A percentile compares a stretch with the other conserved stretches of the same genome.
Conservation (phyloP, 495 filamentous ascomycete genomes). For the Trichocladium antarcticum region DNA sequence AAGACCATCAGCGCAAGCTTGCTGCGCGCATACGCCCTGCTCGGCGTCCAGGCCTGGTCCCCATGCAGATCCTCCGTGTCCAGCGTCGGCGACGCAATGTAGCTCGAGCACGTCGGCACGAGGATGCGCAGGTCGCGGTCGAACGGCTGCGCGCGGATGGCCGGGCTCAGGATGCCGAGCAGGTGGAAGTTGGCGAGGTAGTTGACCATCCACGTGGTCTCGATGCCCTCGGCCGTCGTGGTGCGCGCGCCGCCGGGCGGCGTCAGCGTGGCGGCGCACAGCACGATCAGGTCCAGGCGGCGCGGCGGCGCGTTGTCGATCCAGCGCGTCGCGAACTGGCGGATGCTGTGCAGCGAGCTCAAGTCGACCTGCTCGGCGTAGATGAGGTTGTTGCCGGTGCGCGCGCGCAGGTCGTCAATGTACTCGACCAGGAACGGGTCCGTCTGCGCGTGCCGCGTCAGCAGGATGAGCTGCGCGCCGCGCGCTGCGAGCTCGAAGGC, state of each 20-base stretch:
- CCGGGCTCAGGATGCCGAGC: constrained; percentile 77
- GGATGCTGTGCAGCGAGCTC: constrained; percentile 71
- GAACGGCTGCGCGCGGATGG: constrained; percentile 76
- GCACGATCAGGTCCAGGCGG: constrained; percentile 83
- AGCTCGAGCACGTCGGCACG: constrained; percentile 74
- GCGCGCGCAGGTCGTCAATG: constrained; percentile 72
- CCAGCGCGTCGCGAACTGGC: constrained; percentile 96
- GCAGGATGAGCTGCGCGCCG: constrained; percentile 83
- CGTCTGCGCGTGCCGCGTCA: constrained; percentile 66
- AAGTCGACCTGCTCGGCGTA: constrained; percentile 94
- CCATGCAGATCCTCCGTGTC: constrained; percentile 25
- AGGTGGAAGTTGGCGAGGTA: constrained; percentile 94
- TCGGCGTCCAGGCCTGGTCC: constrained; percentile 38
- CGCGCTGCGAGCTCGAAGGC: constrained; percentile 63
- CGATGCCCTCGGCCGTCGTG: constrained; percentile 65
- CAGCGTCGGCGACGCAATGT: constrained; percentile 60
- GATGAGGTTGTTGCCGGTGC: constrained; percentile 77
- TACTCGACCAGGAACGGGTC: constrained; percentile 87
- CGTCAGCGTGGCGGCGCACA: constrained; percentile 69
- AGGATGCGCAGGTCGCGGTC: constrained; percentile 88
- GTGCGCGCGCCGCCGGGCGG: constrained; percentile 44
- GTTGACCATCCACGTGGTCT: constrained; percentile 86
- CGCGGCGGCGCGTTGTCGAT: constrained; percentile 88
- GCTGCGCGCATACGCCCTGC: constrained; percentile 62
- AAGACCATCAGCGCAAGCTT: constrained; percentile 86